Conservation (phyloP, 805 yeast genomes). For the Blastobotrys attinorum region DNA sequence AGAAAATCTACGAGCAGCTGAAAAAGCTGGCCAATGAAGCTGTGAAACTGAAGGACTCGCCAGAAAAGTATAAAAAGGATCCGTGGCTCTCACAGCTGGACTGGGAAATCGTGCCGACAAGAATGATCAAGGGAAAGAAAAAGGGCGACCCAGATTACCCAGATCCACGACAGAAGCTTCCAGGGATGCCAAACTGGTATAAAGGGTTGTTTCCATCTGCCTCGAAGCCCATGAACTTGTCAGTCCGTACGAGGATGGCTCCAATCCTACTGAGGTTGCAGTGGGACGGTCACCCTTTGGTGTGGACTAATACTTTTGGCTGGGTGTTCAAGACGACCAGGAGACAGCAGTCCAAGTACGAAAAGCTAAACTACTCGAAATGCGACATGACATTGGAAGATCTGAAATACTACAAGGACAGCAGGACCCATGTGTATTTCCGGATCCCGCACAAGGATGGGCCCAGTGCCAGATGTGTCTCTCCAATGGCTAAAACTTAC, state of each 20-base stretch:
- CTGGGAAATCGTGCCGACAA: conserved; percentile 64
- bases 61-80: conserved; percentile 41
- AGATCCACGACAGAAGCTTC: conserved; percentile 62
- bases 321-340: conserved; percentile 74
- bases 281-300: conserved; percentile 80
- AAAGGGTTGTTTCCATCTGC: conserved; percentile 42
- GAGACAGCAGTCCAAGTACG: conserved; percentile 21
- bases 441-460: conserved; percentile 90
- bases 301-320: conserved; percentile 73
- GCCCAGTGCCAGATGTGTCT: conserved; percentile 60
- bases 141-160: conserved; percentile 36
- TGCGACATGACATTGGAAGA: conserved; percentile 18
- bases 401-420: conserved; percentile 14
- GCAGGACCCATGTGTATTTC: conserved; percentile 36
- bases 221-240: conserved; percentile 43
- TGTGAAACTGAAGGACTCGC: conserved; percentile 38
- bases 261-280: conserved; percentile 67
- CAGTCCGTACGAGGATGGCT: conserved; percentile 66
- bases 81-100: conserved; percentile 90
- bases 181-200: conserved; percentile 95
- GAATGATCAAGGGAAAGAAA: conserved; percentile 67
- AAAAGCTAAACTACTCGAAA: conserved; percentile 31
- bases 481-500: conserved; percentile 71
- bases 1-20: conserved; percentile 50
- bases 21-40: conserved; percentile 53